phyloP scores from a whole-genome alignment of 148 eudicot species.

The Silene uniflora region DNA sequence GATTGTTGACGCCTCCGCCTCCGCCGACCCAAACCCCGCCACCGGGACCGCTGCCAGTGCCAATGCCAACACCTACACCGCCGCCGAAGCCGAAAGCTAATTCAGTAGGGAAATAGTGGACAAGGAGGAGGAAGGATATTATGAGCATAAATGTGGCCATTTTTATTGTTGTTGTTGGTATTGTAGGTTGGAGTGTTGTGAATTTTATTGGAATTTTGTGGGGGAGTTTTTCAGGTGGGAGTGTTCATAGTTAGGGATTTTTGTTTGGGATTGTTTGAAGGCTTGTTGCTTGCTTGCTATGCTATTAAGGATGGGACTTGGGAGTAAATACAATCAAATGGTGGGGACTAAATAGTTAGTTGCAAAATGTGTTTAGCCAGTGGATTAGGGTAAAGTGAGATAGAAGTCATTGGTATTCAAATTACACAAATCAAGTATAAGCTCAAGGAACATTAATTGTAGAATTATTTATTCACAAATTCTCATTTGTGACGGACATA shows the following conservation, averaged over 20 bases:
- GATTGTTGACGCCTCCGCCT: slow-evolving; percentile 32
- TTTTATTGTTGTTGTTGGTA: slow-evolving; percentile 1
- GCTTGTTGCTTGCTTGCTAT: background rate
- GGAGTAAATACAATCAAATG: slow-evolving; percentile 3
- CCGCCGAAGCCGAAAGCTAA: slow-evolving; percentile 38
- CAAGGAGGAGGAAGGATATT: slow-evolving; percentile 27
- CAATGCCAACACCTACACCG: slow-evolving; percentile 35
- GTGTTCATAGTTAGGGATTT: slow-evolving; percentile 17
- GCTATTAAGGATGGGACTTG: background rate
- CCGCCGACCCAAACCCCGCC: slow-evolving; percentile 59
- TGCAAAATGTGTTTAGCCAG: background rate
- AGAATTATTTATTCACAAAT: no score
- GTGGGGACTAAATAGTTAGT: slow-evolving; percentile 13
- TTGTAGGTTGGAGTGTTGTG: no score
- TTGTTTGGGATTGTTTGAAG: slow-evolving; percentile 6
- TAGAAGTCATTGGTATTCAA: background rate
- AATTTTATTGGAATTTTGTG: background rate
- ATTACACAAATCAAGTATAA: no score
- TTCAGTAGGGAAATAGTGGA: slow-evolving; percentile 22
- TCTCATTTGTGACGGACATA: no score
- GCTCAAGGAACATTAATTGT: background rate
- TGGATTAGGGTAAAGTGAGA: background rate
- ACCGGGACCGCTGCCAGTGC: slow-evolving; percentile 32
- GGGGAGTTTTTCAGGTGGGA: background rate
- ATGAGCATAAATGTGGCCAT: slow-evolving; percentile 33